Conservation (phyloP, 306 rosid species). For the Cucurbita pepo region DNA sequence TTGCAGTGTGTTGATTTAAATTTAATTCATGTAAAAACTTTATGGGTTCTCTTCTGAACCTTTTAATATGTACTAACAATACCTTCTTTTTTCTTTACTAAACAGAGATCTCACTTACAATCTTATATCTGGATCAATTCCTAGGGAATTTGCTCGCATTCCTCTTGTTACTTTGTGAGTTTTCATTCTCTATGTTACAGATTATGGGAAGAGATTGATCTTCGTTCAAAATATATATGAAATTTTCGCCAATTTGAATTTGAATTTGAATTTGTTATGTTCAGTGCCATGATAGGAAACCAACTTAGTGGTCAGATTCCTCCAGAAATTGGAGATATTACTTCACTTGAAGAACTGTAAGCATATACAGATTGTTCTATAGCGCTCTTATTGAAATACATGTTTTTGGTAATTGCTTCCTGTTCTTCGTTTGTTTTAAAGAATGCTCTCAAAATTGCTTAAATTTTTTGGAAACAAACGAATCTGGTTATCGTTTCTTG, state of each 20-base stretch:
- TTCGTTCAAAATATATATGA: not conserved
- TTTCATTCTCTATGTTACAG: not conserved
- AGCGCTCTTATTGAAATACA: not conserved
- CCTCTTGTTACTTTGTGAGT: constrained; percentile 35
- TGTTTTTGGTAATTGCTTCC: no score
- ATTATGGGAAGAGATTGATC: not conserved
- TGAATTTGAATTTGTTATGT: not conserved
- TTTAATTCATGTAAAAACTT: not conserved
- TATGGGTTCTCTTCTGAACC: not conserved
- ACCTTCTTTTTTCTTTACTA: not conserved
- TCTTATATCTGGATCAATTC: constrained; percentile 47
- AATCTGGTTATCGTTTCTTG: no score
- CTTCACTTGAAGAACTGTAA: constrained; percentile 35
- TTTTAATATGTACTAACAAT: not conserved
- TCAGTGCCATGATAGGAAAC: constrained; percentile 52
- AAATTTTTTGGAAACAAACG: no score
- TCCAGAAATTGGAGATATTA: constrained; percentile 28
- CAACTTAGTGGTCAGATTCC: constrained; percentile 52
- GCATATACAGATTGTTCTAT: not conserved
- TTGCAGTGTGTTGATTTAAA: no score
- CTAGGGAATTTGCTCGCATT: constrained; percentile 19
- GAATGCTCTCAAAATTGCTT: no score
- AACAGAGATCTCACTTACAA: constrained; percentile 55
- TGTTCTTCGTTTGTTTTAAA: no score
- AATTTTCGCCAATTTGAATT: not conserved